Percentiles rank a stretch among this genome's conserved stretches.
Evolutionary conservation across 192 early-diverging fungal species (phyloP).

Genomic region (Coemansia nantahalensis): DNA sequence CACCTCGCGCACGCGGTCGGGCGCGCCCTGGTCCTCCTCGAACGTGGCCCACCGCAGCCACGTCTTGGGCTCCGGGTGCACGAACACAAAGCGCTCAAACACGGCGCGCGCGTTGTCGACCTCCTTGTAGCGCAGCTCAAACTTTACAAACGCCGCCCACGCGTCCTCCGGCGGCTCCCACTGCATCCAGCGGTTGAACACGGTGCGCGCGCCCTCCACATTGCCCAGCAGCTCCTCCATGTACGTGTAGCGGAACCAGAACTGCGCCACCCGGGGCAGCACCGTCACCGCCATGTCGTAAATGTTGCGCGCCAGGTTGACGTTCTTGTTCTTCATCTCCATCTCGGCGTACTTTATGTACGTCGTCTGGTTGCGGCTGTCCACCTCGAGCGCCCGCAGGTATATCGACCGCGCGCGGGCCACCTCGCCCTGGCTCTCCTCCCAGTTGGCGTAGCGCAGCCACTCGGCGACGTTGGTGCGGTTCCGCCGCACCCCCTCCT

Average conservation of each 20-base stretch:
- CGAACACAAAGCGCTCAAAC: conserved; percentile 81
- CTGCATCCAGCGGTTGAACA: conserved; percentile 99
- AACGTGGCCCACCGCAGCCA: conserved; percentile 98
- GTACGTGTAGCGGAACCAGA: conserved; percentile 95
- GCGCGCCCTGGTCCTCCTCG: conserved; percentile 79
- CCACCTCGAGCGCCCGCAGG: conserved; percentile 91
- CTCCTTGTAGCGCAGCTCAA: conserved; percentile 89
- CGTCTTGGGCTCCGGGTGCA: conserved; percentile 89
- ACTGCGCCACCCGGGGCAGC: conserved; percentile 80
- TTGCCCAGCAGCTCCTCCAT: conserved; percentile 98
- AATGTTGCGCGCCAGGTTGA: conserved; percentile 91
- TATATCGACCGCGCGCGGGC: conserved; percentile 83
- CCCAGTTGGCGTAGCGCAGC: conserved; percentile 97
- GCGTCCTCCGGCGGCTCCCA: conserved; percentile 94
- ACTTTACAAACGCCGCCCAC: conserved; percentile 93
- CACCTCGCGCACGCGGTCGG: conserved; percentile 74
- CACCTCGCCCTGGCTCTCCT: conserved; percentile 86
- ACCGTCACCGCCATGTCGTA: conserved; percentile 89
- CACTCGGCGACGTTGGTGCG: conserved; percentile 83
- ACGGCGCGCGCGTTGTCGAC: conserved; percentile 74
- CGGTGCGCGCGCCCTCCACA: conserved; percentile 77
- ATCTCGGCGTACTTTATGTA: conserved; percentile 95
- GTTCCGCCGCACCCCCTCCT: conserved; percentile 86
- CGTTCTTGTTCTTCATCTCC: conserved; percentile 97
- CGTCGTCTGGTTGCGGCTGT: conserved; percentile 79